phyloP scores from a whole-genome alignment of 2,329 filamentous ascomycete genomes.

The Furcasterigmium furcatum region DNA sequence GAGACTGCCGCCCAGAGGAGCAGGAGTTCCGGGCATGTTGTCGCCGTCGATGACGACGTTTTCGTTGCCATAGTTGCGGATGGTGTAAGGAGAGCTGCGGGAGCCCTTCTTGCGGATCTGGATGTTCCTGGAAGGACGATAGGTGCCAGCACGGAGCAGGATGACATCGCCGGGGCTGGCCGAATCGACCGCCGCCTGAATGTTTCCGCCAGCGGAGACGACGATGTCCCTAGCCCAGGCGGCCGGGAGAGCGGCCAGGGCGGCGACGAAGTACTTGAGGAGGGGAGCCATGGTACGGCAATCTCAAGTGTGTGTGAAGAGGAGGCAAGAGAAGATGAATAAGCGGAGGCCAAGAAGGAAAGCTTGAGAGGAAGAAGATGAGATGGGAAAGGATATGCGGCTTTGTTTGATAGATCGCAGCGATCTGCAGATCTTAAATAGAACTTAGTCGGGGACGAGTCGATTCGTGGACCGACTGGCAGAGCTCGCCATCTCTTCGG shows the following conservation, averaged over 20 bases:
- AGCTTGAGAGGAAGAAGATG: background rate
- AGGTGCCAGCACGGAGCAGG: conserved; percentile 28
- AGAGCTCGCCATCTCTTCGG: background rate
- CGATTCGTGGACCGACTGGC: background rate
- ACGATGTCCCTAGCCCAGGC: conserved; percentile 32
- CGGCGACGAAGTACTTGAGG: conserved; percentile 7
- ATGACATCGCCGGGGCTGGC: conserved; percentile 39
- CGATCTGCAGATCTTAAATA: background rate
- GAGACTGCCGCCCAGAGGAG: conserved; percentile 31
- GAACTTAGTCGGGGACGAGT: background rate
- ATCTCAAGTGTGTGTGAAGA: background rate
- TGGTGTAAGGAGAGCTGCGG: conserved; percentile 31
- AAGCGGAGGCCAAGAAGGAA: background rate
- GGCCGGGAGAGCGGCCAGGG: conserved; percentile 8
- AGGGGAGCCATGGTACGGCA: conserved; percentile 7
- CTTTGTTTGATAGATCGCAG: background rate
- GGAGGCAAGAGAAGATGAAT: background rate
- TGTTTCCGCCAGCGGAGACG: conserved; percentile 42
- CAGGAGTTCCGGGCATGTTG: conserved; percentile 32
- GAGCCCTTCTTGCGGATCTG: conserved; percentile 42
- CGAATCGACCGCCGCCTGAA: conserved; percentile 40
- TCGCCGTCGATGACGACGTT: conserved; percentile 44
- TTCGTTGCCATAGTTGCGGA: conserved; percentile 37
- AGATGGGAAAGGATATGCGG: background rate
- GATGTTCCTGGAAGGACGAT: conserved; percentile 40